Evolutionary conservation across 179 eudicot species (phyloP).

Genomic region (Monotropa hypopitys): DNA sequence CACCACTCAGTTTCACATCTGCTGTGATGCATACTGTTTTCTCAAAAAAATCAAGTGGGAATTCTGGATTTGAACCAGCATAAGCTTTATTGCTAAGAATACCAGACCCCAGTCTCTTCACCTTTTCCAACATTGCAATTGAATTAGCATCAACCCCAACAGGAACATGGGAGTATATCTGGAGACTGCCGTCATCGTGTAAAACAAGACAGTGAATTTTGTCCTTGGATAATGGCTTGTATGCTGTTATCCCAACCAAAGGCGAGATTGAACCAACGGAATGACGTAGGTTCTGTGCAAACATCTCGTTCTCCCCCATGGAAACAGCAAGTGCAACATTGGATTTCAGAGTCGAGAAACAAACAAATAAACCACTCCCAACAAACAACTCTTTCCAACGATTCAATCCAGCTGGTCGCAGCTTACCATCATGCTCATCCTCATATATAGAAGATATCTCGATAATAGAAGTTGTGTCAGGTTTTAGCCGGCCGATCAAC

Average conservation of each 20-base stretch:
- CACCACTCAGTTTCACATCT: slow-evolving; percentile 86
- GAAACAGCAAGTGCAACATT: slow-evolving; percentile 74
- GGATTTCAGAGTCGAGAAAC: slow-evolving; percentile 72
- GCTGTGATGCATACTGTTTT: slow-evolving; percentile 80
- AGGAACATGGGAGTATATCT: slow-evolving; percentile 76
- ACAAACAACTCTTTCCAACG: slow-evolving; percentile 80
- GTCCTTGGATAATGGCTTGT: slow-evolving; percentile 89
- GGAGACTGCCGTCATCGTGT: slow-evolving; percentile 99
- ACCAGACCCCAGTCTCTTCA: slow-evolving; percentile 72
- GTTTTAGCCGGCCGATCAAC: slow-evolving; percentile 61
- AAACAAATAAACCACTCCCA: slow-evolving; percentile 77
- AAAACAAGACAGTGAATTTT: slow-evolving; percentile 83
- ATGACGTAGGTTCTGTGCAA: slow-evolving; percentile 75
- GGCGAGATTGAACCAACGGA: slow-evolving; percentile 82
- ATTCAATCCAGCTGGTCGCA: slow-evolving; percentile 76
- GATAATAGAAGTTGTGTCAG: slow-evolving; percentile 49
- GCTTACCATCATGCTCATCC: slow-evolving; percentile 73
- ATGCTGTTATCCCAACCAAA: slow-evolving; percentile 85
- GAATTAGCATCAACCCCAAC: slow-evolving; percentile 57
- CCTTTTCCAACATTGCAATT: slow-evolving; percentile 54
- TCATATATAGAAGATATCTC: slow-evolving; percentile 61
- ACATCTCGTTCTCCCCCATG: slow-evolving; percentile 57
- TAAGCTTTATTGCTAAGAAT: slow-evolving; percentile 81
- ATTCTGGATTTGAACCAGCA: slow-evolving; percentile 79
- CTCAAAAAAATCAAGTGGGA: slow-evolving; percentile 97